Conservation (phyloP, 2,329 filamentous ascomycete species). For the Pseudophaeomoniella oleicola region DNA sequence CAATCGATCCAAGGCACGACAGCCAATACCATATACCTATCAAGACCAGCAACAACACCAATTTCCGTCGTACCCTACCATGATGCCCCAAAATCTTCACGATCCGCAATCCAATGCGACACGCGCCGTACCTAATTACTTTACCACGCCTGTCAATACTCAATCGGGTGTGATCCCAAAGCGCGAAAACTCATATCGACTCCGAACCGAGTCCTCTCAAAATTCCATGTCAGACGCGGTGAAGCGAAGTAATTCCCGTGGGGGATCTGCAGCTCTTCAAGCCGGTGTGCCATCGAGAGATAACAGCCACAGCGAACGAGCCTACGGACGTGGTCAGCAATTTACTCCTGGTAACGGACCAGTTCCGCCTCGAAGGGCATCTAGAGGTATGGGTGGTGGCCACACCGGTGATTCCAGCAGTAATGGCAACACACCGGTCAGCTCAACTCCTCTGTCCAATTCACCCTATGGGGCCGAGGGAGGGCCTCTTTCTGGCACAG, state of each 20-base stretch:
- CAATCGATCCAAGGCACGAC: conserved; percentile 13
- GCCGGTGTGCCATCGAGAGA: conserved; percentile 52
- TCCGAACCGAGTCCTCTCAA: conserved; percentile 44
- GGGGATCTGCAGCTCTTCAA: conserved; percentile 43
- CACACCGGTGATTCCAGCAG: conserved; percentile 20
- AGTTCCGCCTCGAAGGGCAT: conserved; percentile 61
- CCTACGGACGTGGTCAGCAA: conserved; percentile 50
- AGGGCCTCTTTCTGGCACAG: conserved; percentile 50
- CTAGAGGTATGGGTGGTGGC: conserved; percentile 51
- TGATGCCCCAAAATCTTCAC: conserved; percentile 25
- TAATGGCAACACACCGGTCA: conserved; percentile 7
- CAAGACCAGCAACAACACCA: conserved; percentile 27
- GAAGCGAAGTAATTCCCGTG: conserved; percentile 48
- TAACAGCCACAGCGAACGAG: conserved; percentile 51
- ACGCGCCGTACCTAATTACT: conserved; percentile 33
- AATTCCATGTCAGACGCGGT: conserved; percentile 42
- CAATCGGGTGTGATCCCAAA: conserved; percentile 20
- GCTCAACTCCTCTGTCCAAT: conserved; percentile 19
- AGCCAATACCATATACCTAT: conserved; percentile 27
- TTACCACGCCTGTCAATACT: conserved; percentile 26
- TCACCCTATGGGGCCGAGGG: conserved; percentile 42
- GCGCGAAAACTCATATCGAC: conserved; percentile 33
- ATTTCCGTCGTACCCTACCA: conserved; percentile 28
- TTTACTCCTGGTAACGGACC: conserved; percentile 44
- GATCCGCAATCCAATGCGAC: conserved; percentile 20